These are phyloP conservation scores for Heimioporus punctisporus DNA, from an alignment of 1,284 basidiomycete species.

Conservation along the genomic window DNA sequence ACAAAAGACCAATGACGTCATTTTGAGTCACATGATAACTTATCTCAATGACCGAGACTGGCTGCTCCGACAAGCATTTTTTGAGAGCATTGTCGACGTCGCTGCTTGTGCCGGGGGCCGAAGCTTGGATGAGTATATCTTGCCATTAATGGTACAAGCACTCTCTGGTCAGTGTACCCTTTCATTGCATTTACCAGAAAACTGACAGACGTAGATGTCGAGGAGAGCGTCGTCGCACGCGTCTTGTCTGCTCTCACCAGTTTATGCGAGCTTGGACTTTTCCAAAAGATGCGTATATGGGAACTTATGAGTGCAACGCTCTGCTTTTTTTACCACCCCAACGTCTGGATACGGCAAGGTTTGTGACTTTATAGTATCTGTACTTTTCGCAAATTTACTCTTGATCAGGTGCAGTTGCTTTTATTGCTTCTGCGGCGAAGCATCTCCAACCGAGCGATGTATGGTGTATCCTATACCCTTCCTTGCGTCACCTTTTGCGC, in stretches of 20 bases:
- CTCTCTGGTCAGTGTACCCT: conserved; percentile 68
- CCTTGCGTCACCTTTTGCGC: conserved; percentile 82
- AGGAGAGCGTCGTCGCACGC: conserved; percentile 91
- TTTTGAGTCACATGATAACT: conserved; percentile 98
- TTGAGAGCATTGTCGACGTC: conserved; percentile 95
- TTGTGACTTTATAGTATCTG: not conserved
- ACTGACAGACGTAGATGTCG: conserved; percentile 68
- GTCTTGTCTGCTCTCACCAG: conserved; percentile 87
- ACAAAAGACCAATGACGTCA: conserved; percentile 92
- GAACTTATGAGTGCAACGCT: conserved; percentile 88
- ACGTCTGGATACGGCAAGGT: conserved; percentile 97
- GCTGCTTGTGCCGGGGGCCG: conserved; percentile 90
- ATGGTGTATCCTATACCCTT: conserved; percentile 97
- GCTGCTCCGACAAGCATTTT: conserved; percentile 90
- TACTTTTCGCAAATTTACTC: not conserved
- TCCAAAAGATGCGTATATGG: conserved; percentile 94
- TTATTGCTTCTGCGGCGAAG: conserved; percentile 84
- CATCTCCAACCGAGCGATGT: conserved; percentile 85
- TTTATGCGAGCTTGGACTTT: conserved; percentile 84
- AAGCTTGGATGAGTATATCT: conserved; percentile 86
- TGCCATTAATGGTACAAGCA: conserved; percentile 95
- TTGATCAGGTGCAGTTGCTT: conserved; percentile 74
- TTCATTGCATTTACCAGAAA: not conserved
- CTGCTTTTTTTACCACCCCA: conserved; percentile 95
- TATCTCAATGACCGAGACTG: conserved; percentile 98